Evolutionary conservation across 2,329 filamentous ascomycete genomes (phyloP), one percentile per base, ranked within the genome.

Genomic region (Conoideocrella luteorostrata): DNA sequence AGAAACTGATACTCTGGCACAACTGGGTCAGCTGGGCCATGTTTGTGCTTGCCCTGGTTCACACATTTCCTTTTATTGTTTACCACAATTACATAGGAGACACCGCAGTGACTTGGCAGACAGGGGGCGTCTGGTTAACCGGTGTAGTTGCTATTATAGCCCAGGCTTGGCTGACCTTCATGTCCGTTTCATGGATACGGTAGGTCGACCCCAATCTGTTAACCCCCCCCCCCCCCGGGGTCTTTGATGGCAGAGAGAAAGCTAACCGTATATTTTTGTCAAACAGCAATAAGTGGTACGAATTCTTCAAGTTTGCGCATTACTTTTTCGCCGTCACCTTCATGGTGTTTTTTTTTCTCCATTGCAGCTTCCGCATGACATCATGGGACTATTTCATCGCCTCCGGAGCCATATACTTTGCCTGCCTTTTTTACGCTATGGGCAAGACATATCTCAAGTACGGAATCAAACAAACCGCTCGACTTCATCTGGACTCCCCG

Each of bases 311-410:
- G 50, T 66, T 65, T 4, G 70, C 72, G 0, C 78, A 82, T 52
- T 69, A 74, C 47, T 45, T 75, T 17, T 68, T 69, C 4, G 76
- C 71, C 0, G 49, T 75, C 4, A 51, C 78, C 2, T 82, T 81
- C 50, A 60, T 80, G 15, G 39, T 80, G 7, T 77, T 78, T 53
- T 74, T 82, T 57, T 81, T 82, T 59, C 65, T 78, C 41, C 78
- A 82, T 58, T 80, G 77, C 54, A 70, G 75, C 54, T 73, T 70
- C 56, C 67, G 62, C 0, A 62, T 81, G 11, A 68, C 71, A 2
- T 77, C 75, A 2, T 79, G 73, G 74, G 72, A 81, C 59, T 82
- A 81, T 54, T 80, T 82, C 54, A 72, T 82, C 48, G 77, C 72
- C 2, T 69, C 72, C 0, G 76, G 62, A 7, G 66, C 70, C 0